These are phyloP conservation scores for Podaxis sp. DNA, from an alignment of 768 basidiomycete species.

Conservation along the genomic window DNA sequence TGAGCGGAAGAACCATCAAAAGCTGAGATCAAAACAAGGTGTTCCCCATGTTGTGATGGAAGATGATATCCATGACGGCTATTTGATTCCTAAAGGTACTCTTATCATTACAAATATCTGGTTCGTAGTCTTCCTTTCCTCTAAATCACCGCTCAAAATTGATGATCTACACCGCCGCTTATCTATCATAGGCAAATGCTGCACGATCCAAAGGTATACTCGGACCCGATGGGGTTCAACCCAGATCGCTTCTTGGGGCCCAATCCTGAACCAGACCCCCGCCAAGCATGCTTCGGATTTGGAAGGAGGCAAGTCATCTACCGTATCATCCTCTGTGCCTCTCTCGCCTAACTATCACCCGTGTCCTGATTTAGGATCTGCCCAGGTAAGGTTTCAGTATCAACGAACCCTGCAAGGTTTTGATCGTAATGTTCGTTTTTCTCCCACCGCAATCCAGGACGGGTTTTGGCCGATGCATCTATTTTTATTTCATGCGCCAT, in stretches of 20 bases:
- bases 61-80: constrained; percentile 42
- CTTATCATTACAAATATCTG: constrained; percentile 34
- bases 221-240: constrained; percentile 42
- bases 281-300: constrained; percentile 49
- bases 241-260: constrained; percentile 46
- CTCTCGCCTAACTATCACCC: not conserved
- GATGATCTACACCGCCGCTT: not conserved
- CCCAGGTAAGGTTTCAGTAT: constrained; percentile 24
- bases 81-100: constrained; percentile 41
- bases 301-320: constrained; percentile 38
- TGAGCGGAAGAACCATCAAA: constrained; percentile 11
- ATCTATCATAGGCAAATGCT: constrained; percentile 33
- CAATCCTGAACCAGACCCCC: constrained; percentile 42
- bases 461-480: constrained; percentile 39
- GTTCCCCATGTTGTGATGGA: constrained; percentile 41
- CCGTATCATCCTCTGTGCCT: constrained; percentile 5
- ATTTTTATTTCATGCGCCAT: constrained; percentile 39
- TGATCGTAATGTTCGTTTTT: not conserved
- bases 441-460: constrained; percentile 22
- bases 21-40: constrained; percentile 17
- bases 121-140: constrained; percentile 15
- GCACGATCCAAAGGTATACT: constrained; percentile 40
- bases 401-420: constrained; percentile 10
- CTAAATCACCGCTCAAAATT: not conserved
- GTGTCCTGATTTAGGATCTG: constrained; percentile 27